Evolutionary conservation across 106 monocot genomes (phyloP), one percentile per base, ranked within the genome.

Genomic region (Acanthochlamys bracteata): DNA sequence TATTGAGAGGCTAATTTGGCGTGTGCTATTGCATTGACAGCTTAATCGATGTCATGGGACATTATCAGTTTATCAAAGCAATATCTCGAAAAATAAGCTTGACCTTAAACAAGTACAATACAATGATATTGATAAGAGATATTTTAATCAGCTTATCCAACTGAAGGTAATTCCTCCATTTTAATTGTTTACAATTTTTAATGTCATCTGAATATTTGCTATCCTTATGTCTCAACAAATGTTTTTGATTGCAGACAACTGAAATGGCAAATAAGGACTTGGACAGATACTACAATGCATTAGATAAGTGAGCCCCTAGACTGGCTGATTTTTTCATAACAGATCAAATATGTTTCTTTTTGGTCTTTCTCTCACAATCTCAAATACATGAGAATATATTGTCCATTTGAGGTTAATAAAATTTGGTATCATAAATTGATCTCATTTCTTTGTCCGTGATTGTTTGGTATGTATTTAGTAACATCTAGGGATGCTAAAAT

Each of bases 261-360:
- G 96, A 98, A 81, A 98, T 98, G 96, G 96, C 96, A 70, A 98
- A 98, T 53, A 98, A 98, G 77, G 96, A 98, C 64, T 73, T 98
- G 69, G 96, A 98, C 49, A 73, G 83, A 73, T 98, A 98, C 73
- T 81, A 98, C 72, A 83, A 67, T 73, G 96, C 96, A 47, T 83
- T 98, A 69, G 96, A 98, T 64, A 98, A 98, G 96, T 98, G 60
- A 85, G 89, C 53, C 53, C 73, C 45, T 14, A 54, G 19, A 16
- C 12, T 19, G 16, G 16, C 42, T 64, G 6, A 56, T 20, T 26
- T 39, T 24, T n/a, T n/a, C n/a, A n/a, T n/a, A n/a, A n/a, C n/a
- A n/a, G n/a, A n/a, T n/a, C n/a, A n/a, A n/a, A n/a, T n/a, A n/a
- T n/a, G n/a, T n/a, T n/a, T n/a, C n/a, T n/a, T n/a, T n/a, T n/a